A percentile compares a stretch with the other conserved stretches of the same genome.
Evolutionary conservation across 164 flowering plant species (phyloP).

Genomic region (Nelumbo lutea): DNA sequence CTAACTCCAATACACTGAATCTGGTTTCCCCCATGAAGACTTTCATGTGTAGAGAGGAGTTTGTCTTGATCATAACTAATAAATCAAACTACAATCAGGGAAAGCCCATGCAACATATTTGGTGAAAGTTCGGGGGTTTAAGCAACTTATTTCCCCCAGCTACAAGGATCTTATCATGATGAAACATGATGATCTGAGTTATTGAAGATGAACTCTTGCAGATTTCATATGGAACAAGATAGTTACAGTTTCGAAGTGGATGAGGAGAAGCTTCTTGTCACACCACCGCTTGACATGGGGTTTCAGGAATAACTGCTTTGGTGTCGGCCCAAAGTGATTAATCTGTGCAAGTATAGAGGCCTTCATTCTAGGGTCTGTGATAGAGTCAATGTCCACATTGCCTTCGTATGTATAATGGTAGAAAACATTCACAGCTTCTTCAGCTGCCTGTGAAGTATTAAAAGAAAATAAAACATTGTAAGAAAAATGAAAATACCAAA

Average conservation of each 20-base stretch:
- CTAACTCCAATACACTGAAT: constrained; percentile 62
- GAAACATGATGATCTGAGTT: constrained; percentile 38
- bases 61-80: constrained; percentile 63
- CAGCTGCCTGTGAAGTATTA: constrained; percentile 54
- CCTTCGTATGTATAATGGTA: constrained; percentile 84
- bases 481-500: not conserved
- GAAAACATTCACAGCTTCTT: constrained; percentile 76
- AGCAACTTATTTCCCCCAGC: constrained; percentile 52
- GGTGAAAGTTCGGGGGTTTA: constrained; percentile 53
- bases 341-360: constrained; percentile 79
- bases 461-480: constrained; percentile 1
- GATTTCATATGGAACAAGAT: constrained; percentile 53
- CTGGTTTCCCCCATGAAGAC: constrained; percentile 68
- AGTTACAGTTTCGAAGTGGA: constrained; percentile 48
- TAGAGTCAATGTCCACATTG: constrained; percentile 73
- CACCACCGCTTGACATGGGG: constrained; percentile 58
- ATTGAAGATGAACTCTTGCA: constrained; percentile 35
- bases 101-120: constrained; percentile 78
- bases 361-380: constrained; percentile 74
- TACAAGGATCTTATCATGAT: constrained; percentile 50
- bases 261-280: constrained; percentile 50
- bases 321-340: constrained; percentile 82
- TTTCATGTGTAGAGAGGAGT: constrained; percentile 70
- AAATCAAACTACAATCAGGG: constrained; percentile 64
- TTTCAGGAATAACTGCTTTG: constrained; percentile 66